Evolutionary conservation across 2,329 filamentous ascomycete genomes (phyloP).

Genomic region (Ceratocystis albifundus): DNA sequence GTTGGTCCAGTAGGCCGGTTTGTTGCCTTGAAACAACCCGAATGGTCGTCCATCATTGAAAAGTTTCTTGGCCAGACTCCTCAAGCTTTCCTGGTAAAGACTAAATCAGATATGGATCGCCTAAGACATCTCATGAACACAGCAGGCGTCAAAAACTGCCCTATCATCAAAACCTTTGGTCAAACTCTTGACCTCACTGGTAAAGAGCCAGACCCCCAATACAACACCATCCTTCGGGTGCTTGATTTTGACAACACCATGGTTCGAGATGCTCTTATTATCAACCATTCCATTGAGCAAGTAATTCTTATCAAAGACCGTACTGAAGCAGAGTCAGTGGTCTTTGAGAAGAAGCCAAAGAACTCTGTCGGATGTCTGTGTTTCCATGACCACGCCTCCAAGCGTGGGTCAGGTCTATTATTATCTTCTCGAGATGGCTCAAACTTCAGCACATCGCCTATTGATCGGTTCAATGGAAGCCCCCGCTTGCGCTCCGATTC

Average conservation of each 20-base stretch:
- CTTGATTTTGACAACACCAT: conserved; percentile 71
- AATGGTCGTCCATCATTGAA: conserved; percentile 78
- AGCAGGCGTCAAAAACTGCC: conserved; percentile 37
- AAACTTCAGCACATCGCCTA: conserved; percentile 43
- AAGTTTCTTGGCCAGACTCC: conserved; percentile 58
- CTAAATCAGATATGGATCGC: conserved; percentile 59
- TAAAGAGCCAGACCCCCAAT: conserved; percentile 62
- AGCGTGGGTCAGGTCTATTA: conserved; percentile 38
- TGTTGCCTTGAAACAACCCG: conserved; percentile 61
- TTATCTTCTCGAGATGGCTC: conserved; percentile 57
- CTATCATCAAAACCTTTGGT: conserved; percentile 53
- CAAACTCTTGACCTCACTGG: conserved; percentile 44
- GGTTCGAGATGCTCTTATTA: conserved; percentile 71
- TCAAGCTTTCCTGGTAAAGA: conserved; percentile 70
- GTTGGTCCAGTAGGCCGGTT: conserved; percentile 75
- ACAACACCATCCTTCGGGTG: conserved; percentile 68
- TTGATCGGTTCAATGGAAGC: conserved; percentile 38
- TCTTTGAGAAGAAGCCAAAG: conserved; percentile 50
- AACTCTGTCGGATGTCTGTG: conserved; percentile 67
- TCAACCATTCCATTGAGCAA: conserved; percentile 73
- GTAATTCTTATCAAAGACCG: conserved; percentile 62
- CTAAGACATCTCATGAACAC: conserved; percentile 55
- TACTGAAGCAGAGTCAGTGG: conserved; percentile 53
- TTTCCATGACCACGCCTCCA: conserved; percentile 45
- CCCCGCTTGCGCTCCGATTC: conserved; percentile 73